phyloP scores from a whole-genome alignment of 78 protist species.

The Speleostelium caveatum region DNA sequence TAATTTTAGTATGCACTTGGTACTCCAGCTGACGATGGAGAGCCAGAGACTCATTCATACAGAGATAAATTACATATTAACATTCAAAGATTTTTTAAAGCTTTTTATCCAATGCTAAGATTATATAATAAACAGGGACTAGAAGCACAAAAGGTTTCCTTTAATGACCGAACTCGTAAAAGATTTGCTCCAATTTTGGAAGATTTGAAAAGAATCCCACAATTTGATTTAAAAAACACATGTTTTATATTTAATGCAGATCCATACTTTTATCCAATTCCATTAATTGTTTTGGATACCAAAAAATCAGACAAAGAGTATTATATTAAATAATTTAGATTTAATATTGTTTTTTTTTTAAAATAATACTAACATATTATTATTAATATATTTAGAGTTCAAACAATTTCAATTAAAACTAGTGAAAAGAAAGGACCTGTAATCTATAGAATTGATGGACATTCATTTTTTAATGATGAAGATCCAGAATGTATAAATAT shows the following conservation, averaged over 20 bases:
- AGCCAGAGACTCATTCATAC: no score
- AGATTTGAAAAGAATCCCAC: background rate
- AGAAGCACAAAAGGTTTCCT: background rate
- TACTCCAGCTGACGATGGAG: slow-evolving; percentile 2
- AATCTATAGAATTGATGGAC: background rate
- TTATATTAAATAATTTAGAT: background rate
- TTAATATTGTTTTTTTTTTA: no score
- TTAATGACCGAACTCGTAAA: no score
- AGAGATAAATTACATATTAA: background rate
- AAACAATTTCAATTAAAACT: background rate
- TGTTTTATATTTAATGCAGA: background rate
- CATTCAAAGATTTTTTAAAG: background rate
- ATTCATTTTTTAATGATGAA: no score
- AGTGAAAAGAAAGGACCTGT: background rate
- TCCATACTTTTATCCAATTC: background rate
- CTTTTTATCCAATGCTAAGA: background rate
- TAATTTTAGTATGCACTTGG: background rate
- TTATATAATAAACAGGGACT: background rate
- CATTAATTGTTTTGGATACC: background rate
- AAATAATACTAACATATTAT: no score
- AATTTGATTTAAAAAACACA: background rate
- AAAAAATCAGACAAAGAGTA: background rate
- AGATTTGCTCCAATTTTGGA: no score
- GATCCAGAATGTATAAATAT: no score
- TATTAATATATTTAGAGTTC: no score